Base-by-base conservation (phyloP, 331 rosid species). In the Pyrus hybrid region DNA sequence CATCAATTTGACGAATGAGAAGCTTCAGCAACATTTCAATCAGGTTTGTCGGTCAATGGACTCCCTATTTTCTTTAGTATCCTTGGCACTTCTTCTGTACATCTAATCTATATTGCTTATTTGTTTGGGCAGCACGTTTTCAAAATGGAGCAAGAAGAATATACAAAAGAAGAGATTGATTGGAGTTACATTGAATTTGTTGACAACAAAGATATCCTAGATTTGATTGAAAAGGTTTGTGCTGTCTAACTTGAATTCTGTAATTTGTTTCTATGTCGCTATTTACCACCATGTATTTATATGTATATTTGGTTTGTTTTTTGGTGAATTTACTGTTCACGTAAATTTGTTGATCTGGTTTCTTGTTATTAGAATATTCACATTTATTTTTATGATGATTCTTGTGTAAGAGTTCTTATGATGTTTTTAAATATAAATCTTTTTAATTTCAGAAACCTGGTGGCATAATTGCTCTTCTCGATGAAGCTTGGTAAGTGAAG, bases 141-240 rank as follows among this genome's bases (percentile, higher is more conserved):
- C 87, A 95, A 95, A 85, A 95, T 95, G 99, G 99, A 95, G 90
- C 99, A 95, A 92, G 99, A 95, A 86, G 99, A 95, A 81, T 95
- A 95, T 85, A 88, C 95, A 76, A 95, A 92, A 76, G 99, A 95
- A 84, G 98, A 92, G 86, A 96, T 96, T 83, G 90, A 96, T 89
- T 96, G 99, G 99, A 96, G 99, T 90, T 96, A 92, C 87, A 96
- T 96, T 75, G 99, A 96, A n/a, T 96, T 96, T 87, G 97, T 96
- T 80, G 99, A 96, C 85, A 96, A 96, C 84, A 86, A 96, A 86
- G 98, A 96, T 77, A 56, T 96, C 76, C 89, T 96, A 35, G 99
- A 96, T 87, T 91, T 96, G 82, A 93, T 96, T 76, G 99, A 96
- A 87, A 96, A 96, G 97, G 99, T 92, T 76, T 83, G 83, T 68